Percentiles rank a stretch among this genome's conserved stretches.
These are phyloP conservation scores for Desmodesmus armatus DNA, from an alignment of 139 green algal genomes.

Conservation along the genomic window DNA sequence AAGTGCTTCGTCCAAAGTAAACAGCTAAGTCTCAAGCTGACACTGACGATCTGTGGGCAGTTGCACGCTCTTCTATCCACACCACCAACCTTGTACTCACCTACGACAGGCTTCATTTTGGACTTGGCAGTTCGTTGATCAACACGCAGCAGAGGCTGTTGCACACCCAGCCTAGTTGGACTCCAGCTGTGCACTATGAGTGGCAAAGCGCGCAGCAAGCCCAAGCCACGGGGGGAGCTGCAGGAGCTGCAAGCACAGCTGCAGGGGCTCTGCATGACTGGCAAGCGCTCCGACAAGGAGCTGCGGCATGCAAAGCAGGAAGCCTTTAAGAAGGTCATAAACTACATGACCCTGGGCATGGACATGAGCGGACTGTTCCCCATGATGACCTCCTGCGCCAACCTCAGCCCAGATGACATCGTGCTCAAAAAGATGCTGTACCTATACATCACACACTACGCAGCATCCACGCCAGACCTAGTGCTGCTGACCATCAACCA, in stretches of 20 bases:
- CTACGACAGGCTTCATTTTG: too few species aligned
- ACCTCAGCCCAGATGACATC: conserved; percentile 81
- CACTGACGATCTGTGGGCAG: too few species aligned
- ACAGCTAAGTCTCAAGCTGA: too few species aligned
- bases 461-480: conserved; percentile 82
- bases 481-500: conserved; percentile 91
- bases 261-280: conserved; percentile 62
- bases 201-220: too few species aligned
- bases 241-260: conserved; percentile 59
- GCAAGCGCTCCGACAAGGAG: conserved; percentile 63
- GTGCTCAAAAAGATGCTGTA: conserved; percentile 99
- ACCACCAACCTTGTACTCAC: too few species aligned
- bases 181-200: too few species aligned
- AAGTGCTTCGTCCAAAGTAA: too few species aligned
- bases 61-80: too few species aligned
- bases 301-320: conserved; percentile 61
- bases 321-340: conserved; percentile 80
- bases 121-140: too few species aligned
- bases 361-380: conserved; percentile 94
- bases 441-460: conserved; percentile 91
- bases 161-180: too few species aligned
- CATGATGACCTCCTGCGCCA: conserved; percentile 74
- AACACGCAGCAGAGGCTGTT: too few species aligned
- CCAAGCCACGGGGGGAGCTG: conserved; percentile 66
- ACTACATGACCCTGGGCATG: conserved; percentile 95